Evolutionary conservation across 2,329 filamentous ascomycete genomes (phyloP).

Genomic region (Colletotrichum scovillei): DNA sequence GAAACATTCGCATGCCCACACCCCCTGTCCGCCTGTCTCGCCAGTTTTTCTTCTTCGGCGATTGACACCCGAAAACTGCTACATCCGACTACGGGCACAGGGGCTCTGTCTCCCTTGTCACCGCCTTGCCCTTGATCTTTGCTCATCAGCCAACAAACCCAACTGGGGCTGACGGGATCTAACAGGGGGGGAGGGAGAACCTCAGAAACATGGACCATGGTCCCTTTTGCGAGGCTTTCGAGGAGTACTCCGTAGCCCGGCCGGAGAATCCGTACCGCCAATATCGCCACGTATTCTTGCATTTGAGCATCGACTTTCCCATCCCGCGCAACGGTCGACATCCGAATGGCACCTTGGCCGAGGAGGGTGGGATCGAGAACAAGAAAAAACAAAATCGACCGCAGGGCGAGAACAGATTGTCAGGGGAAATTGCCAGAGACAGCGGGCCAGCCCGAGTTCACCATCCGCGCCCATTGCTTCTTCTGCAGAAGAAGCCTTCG

Average conservation of each 20-base stretch:
- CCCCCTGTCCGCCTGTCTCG: conserved; percentile 20
- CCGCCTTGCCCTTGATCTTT: conserved; percentile 13
- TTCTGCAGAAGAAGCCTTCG: background rate
- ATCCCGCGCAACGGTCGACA: background rate
- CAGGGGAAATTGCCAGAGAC: conserved; percentile 8
- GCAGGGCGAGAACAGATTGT: conserved; percentile 4
- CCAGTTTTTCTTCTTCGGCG: conserved; percentile 17
- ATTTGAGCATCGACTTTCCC: background rate
- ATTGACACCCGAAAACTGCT: conserved; percentile 24
- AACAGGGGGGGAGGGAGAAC: background rate
- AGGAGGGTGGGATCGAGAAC: background rate
- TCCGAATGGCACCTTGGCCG: background rate
- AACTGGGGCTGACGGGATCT: background rate
- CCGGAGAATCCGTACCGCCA: background rate
- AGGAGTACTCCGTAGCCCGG: background rate
- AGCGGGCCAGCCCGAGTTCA: conserved; percentile 15
- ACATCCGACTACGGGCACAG: background rate
- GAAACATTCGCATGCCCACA: background rate
- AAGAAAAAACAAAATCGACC: background rate
- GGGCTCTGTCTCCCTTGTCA: conserved; percentile 10
- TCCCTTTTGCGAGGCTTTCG: background rate
- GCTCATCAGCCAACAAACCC: conserved; percentile 19
- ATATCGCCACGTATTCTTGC: background rate
- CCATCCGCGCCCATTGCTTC: background rate
- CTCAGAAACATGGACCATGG: background rate